Evolutionary conservation across 139 green algal genomes (phyloP), one percentile per base, ranked within the genome.

Genomic region (Closterium sp.): DNA sequence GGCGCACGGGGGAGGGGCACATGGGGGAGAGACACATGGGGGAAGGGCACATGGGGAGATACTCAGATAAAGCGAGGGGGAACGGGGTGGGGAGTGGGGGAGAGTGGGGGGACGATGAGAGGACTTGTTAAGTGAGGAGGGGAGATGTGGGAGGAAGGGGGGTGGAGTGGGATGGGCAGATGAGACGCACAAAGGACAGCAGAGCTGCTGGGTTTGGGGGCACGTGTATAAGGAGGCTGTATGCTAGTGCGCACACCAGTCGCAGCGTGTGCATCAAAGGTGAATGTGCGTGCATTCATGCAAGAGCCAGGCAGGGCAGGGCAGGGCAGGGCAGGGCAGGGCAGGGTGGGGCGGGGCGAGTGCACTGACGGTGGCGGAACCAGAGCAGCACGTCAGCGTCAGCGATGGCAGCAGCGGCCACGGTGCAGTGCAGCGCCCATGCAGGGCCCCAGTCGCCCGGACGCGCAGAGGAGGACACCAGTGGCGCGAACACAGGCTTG

Each of bases 341-440:
- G 50, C 50, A 21, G 11, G 7, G 50, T 10, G 21, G 11, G 50
- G 50, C 50, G 21, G 11, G 50, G 70, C 19, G 85, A 70, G 22
- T 38, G 90, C n/a, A 31, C 90, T 31, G 32, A 92, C 90, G 90
- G 28, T 90, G 90, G 24, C 90, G 90, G 90, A 92, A 92, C 90
- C 90, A 92, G 42, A 92, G 70, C 24, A 90, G 29, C 21, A 90
- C 28, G 86, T 92, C 90, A 21, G 28, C 34, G 5, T 91, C 38
- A 4, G 90, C 90, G 7, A 92, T 50, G 21, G 70, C 84, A n/a
- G 28, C 24, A 1, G 50, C 45, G 73, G 50, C 90, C 31, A 92
- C 42, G 79, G 24, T 38, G 28, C 27, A 87, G 32, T 92, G 24
- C 27, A 29, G 84, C 86, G 90, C 73, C 32, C n/a, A n/a, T 11